Conservation (phyloP, 2,329 filamentous ascomycete genomes). For the Diplocarpon rosae region DNA sequence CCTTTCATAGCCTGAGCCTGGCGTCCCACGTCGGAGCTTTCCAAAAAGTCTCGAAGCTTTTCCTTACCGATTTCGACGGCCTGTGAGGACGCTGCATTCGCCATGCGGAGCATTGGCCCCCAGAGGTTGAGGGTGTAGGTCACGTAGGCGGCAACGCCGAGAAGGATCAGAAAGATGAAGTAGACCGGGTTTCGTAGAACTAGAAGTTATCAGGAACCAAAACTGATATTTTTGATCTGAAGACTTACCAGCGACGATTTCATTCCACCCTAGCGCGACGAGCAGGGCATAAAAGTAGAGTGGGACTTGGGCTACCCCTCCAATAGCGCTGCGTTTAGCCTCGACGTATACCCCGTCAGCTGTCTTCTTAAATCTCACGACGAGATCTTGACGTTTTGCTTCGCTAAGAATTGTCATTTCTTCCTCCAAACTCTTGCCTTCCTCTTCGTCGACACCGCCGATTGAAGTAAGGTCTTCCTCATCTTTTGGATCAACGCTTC, state of each 20-base stretch:
- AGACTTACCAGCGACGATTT: constrained; percentile 78
- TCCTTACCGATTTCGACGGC: constrained; percentile 87
- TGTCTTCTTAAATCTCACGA: constrained; percentile 94
- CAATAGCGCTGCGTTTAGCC: constrained; percentile 92
- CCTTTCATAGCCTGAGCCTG: constrained; percentile 70
- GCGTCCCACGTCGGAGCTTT: constrained; percentile 73
- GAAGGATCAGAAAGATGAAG: constrained; percentile 76
- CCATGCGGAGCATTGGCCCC: constrained; percentile 92
- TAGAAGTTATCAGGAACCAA: constrained; percentile 29
- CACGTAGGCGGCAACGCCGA: constrained; percentile 68
- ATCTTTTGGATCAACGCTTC: constrained; percentile 64
- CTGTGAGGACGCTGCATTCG: constrained; percentile 76
- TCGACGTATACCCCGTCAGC: constrained; percentile 97
- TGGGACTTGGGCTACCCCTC: constrained; percentile 86
- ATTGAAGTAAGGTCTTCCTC: constrained; percentile 86
- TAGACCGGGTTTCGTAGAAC: constrained; percentile 90
- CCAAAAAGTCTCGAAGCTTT: constrained; percentile 79
- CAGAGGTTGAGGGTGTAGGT: constrained; percentile 92
- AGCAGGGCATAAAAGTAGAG: constrained; percentile 89
- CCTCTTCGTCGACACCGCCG: constrained; percentile 87
- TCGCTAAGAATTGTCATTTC: constrained; percentile 94
- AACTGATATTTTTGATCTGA: neutral
- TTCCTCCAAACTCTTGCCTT: constrained; percentile 87
- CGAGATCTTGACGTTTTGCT: constrained; percentile 80
- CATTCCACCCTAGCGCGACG: constrained; percentile 94